A percentile compares a stretch with the other conserved stretches of the same genome.
phyloP scores from a whole-genome alignment of 2,329 filamentous ascomycete species.

The Beauveria brongniartii region DNA sequence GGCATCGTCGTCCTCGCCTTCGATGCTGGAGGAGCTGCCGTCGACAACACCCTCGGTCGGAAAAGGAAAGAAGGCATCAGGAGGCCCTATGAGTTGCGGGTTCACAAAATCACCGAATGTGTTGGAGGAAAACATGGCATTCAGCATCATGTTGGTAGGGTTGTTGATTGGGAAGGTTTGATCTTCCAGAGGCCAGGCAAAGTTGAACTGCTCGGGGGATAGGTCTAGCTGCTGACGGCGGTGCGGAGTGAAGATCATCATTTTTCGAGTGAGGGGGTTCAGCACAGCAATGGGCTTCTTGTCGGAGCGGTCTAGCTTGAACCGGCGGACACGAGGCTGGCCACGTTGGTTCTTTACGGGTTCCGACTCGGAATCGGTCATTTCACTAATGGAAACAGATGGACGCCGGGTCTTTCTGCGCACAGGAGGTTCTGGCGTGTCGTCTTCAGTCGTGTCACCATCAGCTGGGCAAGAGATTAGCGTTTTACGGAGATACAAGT shows the following conservation, averaged over 20 bases:
- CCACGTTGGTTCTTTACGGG: constrained; percentile 40
- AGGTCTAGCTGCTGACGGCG: constrained; percentile 41
- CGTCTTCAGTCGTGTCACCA: constrained; percentile 55
- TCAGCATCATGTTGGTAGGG: constrained; percentile 70
- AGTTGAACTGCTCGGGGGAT: constrained; percentile 47
- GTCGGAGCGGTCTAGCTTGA: constrained; percentile 44
- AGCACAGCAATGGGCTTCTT: constrained; percentile 52
- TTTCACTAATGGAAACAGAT: constrained; percentile 28
- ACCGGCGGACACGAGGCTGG: constrained; percentile 46
- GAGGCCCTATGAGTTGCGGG: constrained; percentile 61
- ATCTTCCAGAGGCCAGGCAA: constrained; percentile 35
- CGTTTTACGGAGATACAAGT: constrained; percentile 14
- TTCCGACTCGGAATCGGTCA: constrained; percentile 43
- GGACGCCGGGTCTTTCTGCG: constrained; percentile 40
- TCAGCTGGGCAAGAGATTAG: constrained; percentile 42
- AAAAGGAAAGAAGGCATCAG: constrained; percentile 69
- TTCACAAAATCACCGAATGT: constrained; percentile 50
- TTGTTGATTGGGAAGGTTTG: constrained; percentile 51
- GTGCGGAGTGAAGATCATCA: constrained; percentile 56
- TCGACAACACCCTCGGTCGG: constrained; percentile 51
- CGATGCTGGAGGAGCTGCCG: constrained; percentile 34
- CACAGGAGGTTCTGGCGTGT: constrained; percentile 41
- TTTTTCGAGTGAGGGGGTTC: constrained; percentile 49
- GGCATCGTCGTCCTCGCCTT: constrained; percentile 54
- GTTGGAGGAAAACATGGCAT: constrained; percentile 55